phyloP scores from a whole-genome alignment of 2,329 filamentous ascomycete genomes.

The Nothophoma quercina region DNA sequence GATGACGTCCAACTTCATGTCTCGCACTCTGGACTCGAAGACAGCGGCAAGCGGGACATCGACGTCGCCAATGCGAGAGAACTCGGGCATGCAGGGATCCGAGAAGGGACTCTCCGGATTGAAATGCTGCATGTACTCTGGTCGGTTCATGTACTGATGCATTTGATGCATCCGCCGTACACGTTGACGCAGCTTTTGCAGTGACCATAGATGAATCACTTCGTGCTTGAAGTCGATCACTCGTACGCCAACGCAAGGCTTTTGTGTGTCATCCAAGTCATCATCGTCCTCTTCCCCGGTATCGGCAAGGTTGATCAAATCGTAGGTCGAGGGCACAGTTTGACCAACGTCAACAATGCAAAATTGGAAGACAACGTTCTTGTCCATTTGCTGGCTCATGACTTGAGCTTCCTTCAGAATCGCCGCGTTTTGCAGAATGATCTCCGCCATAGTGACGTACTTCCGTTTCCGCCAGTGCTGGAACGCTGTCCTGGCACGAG shows the following conservation, averaged over 20 bases:
- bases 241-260: constrained; percentile 89
- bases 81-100: constrained; percentile 89
- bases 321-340: constrained; percentile 89
- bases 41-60: constrained; percentile 92
- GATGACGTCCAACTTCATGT: constrained; percentile 88
- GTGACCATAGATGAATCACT: constrained; percentile 90
- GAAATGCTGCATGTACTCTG: constrained; percentile 93
- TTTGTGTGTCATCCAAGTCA: constrained; percentile 79
- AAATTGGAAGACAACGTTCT: constrained; percentile 93
- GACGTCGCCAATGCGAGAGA: constrained; percentile 89
- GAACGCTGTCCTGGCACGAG: constrained; percentile 70
- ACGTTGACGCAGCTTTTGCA: constrained; percentile 88
- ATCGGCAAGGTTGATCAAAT: constrained; percentile 92
- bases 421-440: constrained; percentile 85
- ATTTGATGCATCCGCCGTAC: constrained; percentile 94
- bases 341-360: constrained; percentile 89
- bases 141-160: constrained; percentile 94
- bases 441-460: constrained; percentile 93
- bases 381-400: constrained; percentile 96
- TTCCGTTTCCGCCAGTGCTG: constrained; percentile 82
- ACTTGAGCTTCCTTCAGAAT: constrained; percentile 94
- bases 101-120: constrained; percentile 92
- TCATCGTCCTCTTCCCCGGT: constrained; percentile 87
- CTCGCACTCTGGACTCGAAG: constrained; percentile 92
- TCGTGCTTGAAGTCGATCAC: constrained; percentile 89